Base-by-base conservation (phyloP, 495 filamentous ascomycete genomes). In the Talaromyces proteolyticus region DNA sequence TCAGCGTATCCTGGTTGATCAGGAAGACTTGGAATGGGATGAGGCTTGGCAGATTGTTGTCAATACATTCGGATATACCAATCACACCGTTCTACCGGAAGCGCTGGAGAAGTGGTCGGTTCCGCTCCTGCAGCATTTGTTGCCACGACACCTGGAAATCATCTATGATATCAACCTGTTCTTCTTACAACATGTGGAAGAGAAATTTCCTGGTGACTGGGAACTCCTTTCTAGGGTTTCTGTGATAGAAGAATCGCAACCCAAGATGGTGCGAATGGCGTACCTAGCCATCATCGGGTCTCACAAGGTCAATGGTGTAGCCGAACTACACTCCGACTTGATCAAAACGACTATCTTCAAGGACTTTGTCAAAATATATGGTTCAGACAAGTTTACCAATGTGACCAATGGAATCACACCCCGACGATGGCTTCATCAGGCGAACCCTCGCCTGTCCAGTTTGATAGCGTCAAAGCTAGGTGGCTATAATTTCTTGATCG, bases 331-430 rank as follows among this genome's bases (percentile, higher is more conserved):
- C 67, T 98, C 93, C 4, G 93, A 98, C 60, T 77, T 98, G 19
- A 91, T 98, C 70, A 89, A 89, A 72, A 91, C 91, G 3, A 98
- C 93, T n/a, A 91, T 98, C 53, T 97, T 98, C 81, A 97, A 91
- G 68, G 94, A 97, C 68, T 98, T 98, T 60, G 92, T 98, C 37
- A 75, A 75, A 36, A 86, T 98, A 51, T 97, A 91, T 60, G 93
- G 93, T 3, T 84, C 87, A 0, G 93, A 98, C 74, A 95, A 95
- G 61, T 98, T 98, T 70, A 96, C 87, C 34, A 98, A 98, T 56
- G 92, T 98, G 51, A 98, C 93, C 41, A 98, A 98, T 62, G 93
- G 93, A 34, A 90, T 98, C 62, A 98, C 93, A 0, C 94, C 93
- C 6, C 77, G 93, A 45, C 77, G 93, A 54, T 98, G 93, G 93